Conservation (phyloP, 208 protist species). For the Acanthamoeba lenticulata region DNA sequence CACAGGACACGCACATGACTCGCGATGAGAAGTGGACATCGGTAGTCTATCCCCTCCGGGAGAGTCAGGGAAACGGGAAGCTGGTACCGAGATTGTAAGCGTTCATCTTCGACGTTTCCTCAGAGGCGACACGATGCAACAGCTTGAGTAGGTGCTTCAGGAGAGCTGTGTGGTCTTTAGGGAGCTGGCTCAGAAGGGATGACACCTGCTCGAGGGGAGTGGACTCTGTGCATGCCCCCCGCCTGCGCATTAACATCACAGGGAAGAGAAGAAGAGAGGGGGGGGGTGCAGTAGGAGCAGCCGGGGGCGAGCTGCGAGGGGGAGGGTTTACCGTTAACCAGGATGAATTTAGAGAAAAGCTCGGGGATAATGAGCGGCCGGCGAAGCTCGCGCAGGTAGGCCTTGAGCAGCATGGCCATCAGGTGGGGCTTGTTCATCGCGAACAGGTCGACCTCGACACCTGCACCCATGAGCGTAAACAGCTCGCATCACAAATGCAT, state of each 20-base stretch:
- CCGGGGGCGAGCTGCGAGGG: not conserved
- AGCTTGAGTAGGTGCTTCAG: slow-evolving; percentile 63
- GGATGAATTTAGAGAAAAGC: slow-evolving; percentile 59
- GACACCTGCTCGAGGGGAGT: not conserved
- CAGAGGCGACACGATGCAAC: slow-evolving; percentile 37
- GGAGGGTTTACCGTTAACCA: not conserved
- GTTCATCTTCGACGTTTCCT: slow-evolving; percentile 40
- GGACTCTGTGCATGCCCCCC: not conserved
- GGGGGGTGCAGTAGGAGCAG: not conserved
- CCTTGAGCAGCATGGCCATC: slow-evolving; percentile 53
- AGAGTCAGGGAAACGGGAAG: not conserved
- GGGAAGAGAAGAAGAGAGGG: not conserved
- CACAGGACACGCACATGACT: no score
- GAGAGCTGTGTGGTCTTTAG: slow-evolving; percentile 13
- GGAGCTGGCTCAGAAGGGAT: slow-evolving; percentile 14
- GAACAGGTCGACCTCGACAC: slow-evolving; percentile 62
- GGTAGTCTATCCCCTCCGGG: not conserved
- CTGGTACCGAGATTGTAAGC: not conserved
- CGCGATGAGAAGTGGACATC: no score
- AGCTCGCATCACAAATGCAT: not conserved
- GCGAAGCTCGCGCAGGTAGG: slow-evolving; percentile 45
- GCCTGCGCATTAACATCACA: no score
- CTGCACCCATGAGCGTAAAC: not conserved
- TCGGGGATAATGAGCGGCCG: slow-evolving; percentile 51
- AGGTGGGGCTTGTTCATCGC: slow-evolving; percentile 62